Conservation (phyloP, 306 rosid species). For the Ormosia semicastrata region DNA sequence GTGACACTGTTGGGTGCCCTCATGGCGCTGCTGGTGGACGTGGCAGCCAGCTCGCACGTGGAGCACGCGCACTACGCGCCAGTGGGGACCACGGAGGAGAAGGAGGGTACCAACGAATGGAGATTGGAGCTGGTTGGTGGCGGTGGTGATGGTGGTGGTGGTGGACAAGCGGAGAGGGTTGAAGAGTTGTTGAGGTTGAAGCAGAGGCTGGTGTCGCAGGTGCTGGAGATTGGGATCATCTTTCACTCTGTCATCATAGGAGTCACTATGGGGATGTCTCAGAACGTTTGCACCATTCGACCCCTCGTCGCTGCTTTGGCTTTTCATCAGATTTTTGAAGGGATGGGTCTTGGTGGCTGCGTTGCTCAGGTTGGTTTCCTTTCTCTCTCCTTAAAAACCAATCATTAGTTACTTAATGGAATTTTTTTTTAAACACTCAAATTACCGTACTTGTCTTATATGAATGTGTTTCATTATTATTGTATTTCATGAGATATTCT, state of each 20-base stretch:
- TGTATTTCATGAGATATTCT: too few relatives aligned
- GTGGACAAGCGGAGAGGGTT: not conserved
- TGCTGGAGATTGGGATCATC: slow-evolving; percentile 81
- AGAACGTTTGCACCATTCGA: slow-evolving; percentile 72
- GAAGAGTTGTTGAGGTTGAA: slow-evolving; percentile 52
- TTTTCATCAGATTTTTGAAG: slow-evolving; percentile 83
- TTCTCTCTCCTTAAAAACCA: too few relatives aligned
- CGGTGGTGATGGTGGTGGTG: not conserved
- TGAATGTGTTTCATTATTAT: too few relatives aligned
- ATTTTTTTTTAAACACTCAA: too few relatives aligned
- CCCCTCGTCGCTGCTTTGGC: slow-evolving; percentile 80
- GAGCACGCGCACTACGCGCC: slow-evolving; percentile 45
- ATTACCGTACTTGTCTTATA: too few relatives aligned
- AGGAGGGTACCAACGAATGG: not conserved
- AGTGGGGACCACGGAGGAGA: slow-evolving; percentile 30
- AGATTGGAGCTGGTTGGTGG: slow-evolving; percentile 2
- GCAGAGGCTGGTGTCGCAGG: slow-evolving; percentile 76
- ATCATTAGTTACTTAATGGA: too few relatives aligned
- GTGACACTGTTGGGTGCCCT: slow-evolving; percentile 61
- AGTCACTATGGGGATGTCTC: slow-evolving; percentile 86
- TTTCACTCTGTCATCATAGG: slow-evolving; percentile 86
- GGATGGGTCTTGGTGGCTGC: slow-evolving; percentile 92
- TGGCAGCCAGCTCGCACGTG: slow-evolving; percentile 65
- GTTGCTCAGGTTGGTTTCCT: slow-evolving; percentile 61
- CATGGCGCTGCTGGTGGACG: slow-evolving; percentile 59